phyloP scores from a whole-genome alignment of 2,329 filamentous ascomycete genomes.

The Colletotrichum nymphaeae region DNA sequence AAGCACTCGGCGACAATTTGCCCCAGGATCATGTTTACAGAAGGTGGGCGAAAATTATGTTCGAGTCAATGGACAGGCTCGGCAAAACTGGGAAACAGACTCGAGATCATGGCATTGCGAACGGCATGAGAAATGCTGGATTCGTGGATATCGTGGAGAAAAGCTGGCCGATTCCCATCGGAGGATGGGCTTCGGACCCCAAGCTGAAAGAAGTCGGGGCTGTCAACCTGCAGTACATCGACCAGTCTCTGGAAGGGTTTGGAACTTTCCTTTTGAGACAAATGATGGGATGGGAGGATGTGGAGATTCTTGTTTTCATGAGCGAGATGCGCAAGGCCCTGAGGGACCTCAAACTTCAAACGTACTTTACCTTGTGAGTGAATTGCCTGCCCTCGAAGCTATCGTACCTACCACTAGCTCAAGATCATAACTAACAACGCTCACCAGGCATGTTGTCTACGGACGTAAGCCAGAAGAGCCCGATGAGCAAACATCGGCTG shows the following conservation, averaged over 20 bases:
- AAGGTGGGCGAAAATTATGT: constrained; percentile 41
- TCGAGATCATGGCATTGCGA: constrained; percentile 36
- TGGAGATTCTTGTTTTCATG: constrained; percentile 41
- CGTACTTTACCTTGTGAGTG: constrained; percentile 41
- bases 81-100: constrained; percentile 38
- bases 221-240: constrained; percentile 44
- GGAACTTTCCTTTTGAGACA: constrained; percentile 42
- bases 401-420: not conserved
- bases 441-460: not conserved
- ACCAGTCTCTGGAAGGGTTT: constrained; percentile 44
- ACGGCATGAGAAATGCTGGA: constrained; percentile 44
- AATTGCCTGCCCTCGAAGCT: not conserved
- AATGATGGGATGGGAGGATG: constrained; percentile 43
- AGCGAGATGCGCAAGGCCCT: constrained; percentile 40
- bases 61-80: constrained; percentile 39
- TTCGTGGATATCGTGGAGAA: constrained; percentile 53
- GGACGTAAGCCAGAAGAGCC: not conserved
- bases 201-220: constrained; percentile 54
- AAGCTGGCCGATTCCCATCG: constrained; percentile 55
- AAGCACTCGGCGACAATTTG: not conserved
- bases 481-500: not conserved
- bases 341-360: constrained; percentile 37
- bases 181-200: constrained; percentile 59
- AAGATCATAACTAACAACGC: too few relatives aligned
- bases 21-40: constrained; percentile 39